Percentiles rank a stretch among this genome's conserved stretches.
Conservation (phyloP, 331 rosid species). For the Cydonia oblonga region DNA sequence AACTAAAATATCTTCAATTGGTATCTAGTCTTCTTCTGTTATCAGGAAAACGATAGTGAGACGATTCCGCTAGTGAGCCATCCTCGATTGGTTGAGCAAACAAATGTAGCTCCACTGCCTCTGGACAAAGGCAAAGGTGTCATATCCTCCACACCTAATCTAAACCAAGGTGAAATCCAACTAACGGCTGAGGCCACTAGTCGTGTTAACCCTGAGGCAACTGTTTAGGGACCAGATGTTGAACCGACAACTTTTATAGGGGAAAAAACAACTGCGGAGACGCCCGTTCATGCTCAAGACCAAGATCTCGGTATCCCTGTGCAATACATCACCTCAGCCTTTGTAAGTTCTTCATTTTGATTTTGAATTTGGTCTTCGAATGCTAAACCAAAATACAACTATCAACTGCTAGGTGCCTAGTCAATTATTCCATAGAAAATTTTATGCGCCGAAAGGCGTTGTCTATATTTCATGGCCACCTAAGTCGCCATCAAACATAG, state of each 20-base stretch:
- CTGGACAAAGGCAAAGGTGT: not conserved
- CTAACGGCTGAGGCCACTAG: accelerated
- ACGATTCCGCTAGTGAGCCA: accelerated
- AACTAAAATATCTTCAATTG: no score
- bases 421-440: no score
- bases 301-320: not conserved
- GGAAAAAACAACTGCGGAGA: accelerated
- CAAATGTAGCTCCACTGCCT: not conserved
- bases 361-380: no score
- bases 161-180: no score
- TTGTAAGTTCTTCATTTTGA: no score
- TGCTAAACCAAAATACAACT: no score
- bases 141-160: not conserved
- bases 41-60: no score
- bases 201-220: accelerated
- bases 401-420: no score
- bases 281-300: no score
- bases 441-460: accelerated
- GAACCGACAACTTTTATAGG: accelerated
- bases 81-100: not conserved
- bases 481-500: no score
- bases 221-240: accelerated
- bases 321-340: accelerated
- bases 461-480: not conserved
- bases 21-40: no score